phyloP scores from a whole-genome alignment of 495 filamentous ascomycete genomes.

The Lasiosphaeriaceae sp. region DNA sequence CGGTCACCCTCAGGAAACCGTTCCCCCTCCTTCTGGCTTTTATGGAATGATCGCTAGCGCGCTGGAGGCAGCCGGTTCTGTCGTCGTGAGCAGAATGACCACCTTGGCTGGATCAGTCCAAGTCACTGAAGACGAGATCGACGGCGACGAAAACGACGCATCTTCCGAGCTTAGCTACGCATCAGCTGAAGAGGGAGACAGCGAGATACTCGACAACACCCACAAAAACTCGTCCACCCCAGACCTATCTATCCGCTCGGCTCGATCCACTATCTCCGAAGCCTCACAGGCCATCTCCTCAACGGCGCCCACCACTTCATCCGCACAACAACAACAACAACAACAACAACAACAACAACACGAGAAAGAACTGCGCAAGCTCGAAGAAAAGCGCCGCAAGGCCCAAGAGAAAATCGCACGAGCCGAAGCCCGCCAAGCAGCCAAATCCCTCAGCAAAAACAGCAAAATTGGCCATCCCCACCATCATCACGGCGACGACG shows the following conservation, averaged over 20 bases:
- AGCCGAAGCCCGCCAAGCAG: constrained; percentile 42
- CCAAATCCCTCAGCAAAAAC: constrained; percentile 33
- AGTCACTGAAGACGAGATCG: constrained; percentile 32
- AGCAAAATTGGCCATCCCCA: background rate
- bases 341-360: constrained; percentile 44
- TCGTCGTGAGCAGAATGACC: constrained; percentile 34
- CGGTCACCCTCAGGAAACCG: constrained; percentile 22
- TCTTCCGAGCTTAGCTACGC: constrained; percentile 44
- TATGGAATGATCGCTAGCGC: constrained; percentile 49
- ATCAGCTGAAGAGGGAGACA: constrained; percentile 34
- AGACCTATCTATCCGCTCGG: constrained; percentile 26
- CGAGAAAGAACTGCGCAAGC: constrained; percentile 71
- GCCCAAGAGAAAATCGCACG: constrained; percentile 64
- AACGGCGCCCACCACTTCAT: background rate
- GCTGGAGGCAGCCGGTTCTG: constrained; percentile 39
- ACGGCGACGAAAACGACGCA: constrained; percentile 22
- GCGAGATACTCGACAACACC: constrained; percentile 10
- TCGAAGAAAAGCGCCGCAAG: constrained; percentile 65
- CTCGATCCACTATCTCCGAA: constrained; percentile 22
- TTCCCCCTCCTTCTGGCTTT: constrained; percentile 46
- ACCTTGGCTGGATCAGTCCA: constrained; percentile 26
- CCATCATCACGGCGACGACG: too few relatives aligned
- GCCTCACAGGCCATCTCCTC: constrained; percentile 4
- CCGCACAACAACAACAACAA: constrained; percentile 38
- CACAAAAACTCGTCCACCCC: constrained; percentile 17